phyloP scores from a whole-genome alignment of 2,329 filamentous ascomycete species.

The Arthrobotrys musiformis region DNA sequence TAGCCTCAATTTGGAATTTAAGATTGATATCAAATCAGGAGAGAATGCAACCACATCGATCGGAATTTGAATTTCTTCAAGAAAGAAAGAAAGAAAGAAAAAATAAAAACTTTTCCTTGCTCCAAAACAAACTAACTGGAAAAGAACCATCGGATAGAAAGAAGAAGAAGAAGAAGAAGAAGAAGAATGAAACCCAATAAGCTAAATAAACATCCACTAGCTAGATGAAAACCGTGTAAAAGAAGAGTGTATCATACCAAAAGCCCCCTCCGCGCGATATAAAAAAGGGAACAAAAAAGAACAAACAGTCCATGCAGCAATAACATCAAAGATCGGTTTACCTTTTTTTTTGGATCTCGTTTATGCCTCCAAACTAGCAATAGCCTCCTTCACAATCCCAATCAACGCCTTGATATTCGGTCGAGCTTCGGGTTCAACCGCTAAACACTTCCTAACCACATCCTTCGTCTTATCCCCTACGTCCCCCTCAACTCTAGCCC shows the following conservation, averaged over 20 bases:
- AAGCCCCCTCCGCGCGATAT: background rate
- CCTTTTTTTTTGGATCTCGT: too few relatives aligned
- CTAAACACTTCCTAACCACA: slow-evolving; percentile 85
- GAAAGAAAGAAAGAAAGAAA: background rate
- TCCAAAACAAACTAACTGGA: background rate
- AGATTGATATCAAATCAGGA: background rate
- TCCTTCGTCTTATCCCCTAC: slow-evolving; percentile 85
- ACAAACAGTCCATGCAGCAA: too few relatives aligned
- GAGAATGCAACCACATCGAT: slow-evolving; percentile 1
- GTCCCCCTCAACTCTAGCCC: slow-evolving; percentile 67
- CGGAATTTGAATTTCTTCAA: background rate
- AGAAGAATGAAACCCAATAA: background rate
- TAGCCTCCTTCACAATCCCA: slow-evolving; percentile 76
- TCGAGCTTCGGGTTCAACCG: slow-evolving; percentile 85
- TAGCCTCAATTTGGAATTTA: background rate
- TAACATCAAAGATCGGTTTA: background rate
- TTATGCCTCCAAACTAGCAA: slow-evolving; percentile 23
- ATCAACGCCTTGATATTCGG: slow-evolving; percentile 89
- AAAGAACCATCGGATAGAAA: background rate
- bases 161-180: background rate
- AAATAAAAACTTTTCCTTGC: slow-evolving; percentile 10
- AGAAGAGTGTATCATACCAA: background rate
- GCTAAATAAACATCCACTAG: background rate
- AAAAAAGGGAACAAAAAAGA: background rate
- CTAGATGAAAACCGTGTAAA: background rate